Conservation (phyloP, 345 rosid genomes). For the Pistacia integerrima region DNA sequence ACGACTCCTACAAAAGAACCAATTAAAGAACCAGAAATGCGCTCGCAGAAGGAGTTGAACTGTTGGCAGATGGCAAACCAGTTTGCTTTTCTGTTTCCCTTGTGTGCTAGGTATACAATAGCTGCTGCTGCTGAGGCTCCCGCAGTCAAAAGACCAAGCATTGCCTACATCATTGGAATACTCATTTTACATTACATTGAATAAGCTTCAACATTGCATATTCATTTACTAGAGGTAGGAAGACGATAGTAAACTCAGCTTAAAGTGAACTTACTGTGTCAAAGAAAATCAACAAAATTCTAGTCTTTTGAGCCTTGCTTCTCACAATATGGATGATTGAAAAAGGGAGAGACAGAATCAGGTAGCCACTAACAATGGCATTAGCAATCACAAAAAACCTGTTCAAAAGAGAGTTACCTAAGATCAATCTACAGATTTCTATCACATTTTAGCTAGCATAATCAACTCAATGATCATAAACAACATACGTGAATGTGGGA, state of each 20-base stretch:
- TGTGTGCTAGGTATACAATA: conserved; percentile 74
- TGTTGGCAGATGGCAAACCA: conserved; percentile 83
- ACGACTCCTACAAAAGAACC: conserved; percentile 63
- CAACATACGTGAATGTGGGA: conserved; percentile 49
- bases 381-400: conserved; percentile 78
- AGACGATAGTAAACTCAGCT: too few relatives aligned
- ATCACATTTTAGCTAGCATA: background rate
- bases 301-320: conserved; percentile 47
- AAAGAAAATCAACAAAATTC: conserved; percentile 48
- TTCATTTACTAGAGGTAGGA: background rate
- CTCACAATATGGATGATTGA: conserved; percentile 59
- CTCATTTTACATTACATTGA: background rate
- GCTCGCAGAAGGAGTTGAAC: conserved; percentile 77
- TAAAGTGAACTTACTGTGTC: conserved; percentile 45
- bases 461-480: background rate
- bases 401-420: conserved; percentile 13
- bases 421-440: background rate
- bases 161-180: conserved; percentile 38
- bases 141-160: conserved; percentile 60
- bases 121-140: conserved; percentile 86
- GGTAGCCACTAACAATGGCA: conserved; percentile 58
- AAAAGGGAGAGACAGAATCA: conserved; percentile 48
- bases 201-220: background rate
- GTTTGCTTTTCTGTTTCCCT: conserved; percentile 64
- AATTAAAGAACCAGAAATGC: conserved; percentile 67